Conservation (phyloP, 352 stramenopile species). For the Globisporangium cylindrosporum region DNA sequence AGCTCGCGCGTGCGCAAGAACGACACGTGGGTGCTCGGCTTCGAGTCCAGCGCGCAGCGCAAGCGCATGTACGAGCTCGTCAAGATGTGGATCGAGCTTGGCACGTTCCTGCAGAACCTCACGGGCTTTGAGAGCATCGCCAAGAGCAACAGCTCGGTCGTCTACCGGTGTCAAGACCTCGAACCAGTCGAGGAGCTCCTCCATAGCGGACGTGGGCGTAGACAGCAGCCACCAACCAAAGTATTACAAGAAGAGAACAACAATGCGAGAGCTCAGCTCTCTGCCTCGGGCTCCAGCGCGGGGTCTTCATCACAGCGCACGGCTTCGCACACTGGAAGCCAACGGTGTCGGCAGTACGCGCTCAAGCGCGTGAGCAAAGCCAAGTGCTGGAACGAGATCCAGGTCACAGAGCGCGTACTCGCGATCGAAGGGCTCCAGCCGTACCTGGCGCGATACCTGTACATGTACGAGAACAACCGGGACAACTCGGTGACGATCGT, state of each 20-base stretch:
- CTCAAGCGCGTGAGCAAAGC: slow-evolving; percentile 46
- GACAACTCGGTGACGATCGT: slow-evolving; percentile 49
- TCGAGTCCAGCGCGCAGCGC: slow-evolving; percentile 41
- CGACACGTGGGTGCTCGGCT: slow-evolving; percentile 50
- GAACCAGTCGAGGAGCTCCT: slow-evolving; percentile 11
- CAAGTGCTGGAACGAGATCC: slow-evolving; percentile 37
- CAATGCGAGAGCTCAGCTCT: background rate
- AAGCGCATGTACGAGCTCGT: slow-evolving; percentile 49
- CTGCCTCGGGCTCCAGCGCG: background rate
- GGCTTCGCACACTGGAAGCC: background rate
- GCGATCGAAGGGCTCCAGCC: slow-evolving; percentile 33
- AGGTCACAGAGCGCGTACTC: slow-evolving; percentile 40
- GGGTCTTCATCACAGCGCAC: background rate
- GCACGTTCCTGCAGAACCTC: slow-evolving; percentile 47
- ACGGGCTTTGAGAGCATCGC: slow-evolving; percentile 43
- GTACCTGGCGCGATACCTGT: slow-evolving; percentile 48
- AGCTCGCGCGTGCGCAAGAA: slow-evolving; percentile 52
- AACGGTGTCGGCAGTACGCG: slow-evolving; percentile 25
- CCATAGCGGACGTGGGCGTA: background rate
- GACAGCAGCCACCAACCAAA: background rate
- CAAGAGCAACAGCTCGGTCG: slow-evolving; percentile 46
- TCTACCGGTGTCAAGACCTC: slow-evolving; percentile 49
- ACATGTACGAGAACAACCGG: slow-evolving; percentile 56
- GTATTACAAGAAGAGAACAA: background rate
- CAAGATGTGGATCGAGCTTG: slow-evolving; percentile 54